These are phyloP conservation scores for Saccharomycopsis olivae DNA, from an alignment of 805 yeast species.

Conservation along the genomic window DNA sequence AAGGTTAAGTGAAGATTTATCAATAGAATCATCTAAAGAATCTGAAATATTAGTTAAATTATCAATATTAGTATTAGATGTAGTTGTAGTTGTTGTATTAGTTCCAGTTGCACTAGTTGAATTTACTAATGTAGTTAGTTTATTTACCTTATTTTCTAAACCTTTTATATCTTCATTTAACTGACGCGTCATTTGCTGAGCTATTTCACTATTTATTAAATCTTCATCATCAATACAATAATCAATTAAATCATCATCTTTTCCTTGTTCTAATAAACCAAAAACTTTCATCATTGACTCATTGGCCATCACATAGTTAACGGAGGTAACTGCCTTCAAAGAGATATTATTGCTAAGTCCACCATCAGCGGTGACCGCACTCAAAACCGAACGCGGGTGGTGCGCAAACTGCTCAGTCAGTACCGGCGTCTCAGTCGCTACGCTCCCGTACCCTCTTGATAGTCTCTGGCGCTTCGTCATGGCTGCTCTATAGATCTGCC, in stretches of 20 bases:
- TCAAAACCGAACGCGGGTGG: conserved; percentile 16
- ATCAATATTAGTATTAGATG: too few relatives aligned
- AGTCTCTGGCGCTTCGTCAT: too few relatives aligned
- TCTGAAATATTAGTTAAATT: neutral
- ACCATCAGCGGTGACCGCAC: conserved; percentile 12
- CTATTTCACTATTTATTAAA: conserved; percentile 1
- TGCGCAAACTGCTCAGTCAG: conserved; percentile 6
- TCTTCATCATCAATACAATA: conserved; percentile 2
- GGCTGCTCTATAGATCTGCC: too few relatives aligned
- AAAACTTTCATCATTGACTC: conserved; percentile 14
- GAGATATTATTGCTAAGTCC: conserved; percentile 16
- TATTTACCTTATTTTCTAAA: conserved; percentile 1
- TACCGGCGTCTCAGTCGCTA: too few relatives aligned
- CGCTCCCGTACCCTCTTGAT: too few relatives aligned
- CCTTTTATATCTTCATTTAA: neutral
- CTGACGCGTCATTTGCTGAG: too few relatives aligned
- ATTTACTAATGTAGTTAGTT: too few relatives aligned
- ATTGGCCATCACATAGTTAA: conserved; percentile 14
- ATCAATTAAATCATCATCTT: too few relatives aligned
- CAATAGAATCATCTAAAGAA: neutral
- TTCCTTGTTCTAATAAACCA: conserved; percentile 7
- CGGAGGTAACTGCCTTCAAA: conserved; percentile 12
- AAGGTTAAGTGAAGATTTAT: neutral
- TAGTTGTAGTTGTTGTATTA: too few relatives aligned
- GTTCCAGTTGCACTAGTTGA: too few relatives aligned